Evolutionary conservation across 1,284 basidiomycete species (phyloP).

Genomic region (Mycena citricolor): DNA sequence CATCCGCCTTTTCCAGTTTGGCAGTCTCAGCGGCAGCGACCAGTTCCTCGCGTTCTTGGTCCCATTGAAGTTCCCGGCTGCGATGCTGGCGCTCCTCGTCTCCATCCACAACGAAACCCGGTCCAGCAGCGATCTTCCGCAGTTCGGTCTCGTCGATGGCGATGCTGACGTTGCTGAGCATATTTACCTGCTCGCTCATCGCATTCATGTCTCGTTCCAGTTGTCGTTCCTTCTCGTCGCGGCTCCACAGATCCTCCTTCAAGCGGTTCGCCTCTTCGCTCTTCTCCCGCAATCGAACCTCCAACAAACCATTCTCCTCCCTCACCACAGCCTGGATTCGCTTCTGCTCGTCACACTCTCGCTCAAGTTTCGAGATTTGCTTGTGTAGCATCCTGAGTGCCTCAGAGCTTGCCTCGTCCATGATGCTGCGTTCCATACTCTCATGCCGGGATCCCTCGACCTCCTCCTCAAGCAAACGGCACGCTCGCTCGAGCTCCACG

Average conservation of each 20-base stretch:
- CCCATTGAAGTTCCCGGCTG: constrained; percentile 44
- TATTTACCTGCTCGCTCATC: constrained; percentile 58
- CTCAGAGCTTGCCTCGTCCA: constrained; percentile 74
- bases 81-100: constrained; percentile 43
- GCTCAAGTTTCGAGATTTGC: constrained; percentile 59
- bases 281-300: constrained; percentile 38
- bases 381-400: constrained; percentile 65
- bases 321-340: constrained; percentile 41
- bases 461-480: constrained; percentile 65
- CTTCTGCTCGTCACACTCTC: constrained; percentile 44
- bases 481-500: constrained; percentile 63
- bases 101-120: constrained; percentile 39
- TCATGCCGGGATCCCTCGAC: constrained; percentile 66
- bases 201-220: constrained; percentile 50
- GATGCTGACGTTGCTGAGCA: constrained; percentile 46
- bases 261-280: constrained; percentile 43
- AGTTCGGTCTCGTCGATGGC: constrained; percentile 45
- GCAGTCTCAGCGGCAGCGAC: constrained; percentile 37
- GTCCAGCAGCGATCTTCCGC: constrained; percentile 37
- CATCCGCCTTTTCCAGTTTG: constrained; percentile 41
- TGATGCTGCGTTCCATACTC: constrained; percentile 67
- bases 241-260: constrained; percentile 46
- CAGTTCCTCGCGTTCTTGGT: constrained; percentile 49
- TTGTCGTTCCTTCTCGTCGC: constrained; percentile 52
- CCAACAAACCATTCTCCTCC: constrained; percentile 43